These are phyloP conservation scores for Alternaria rosae DNA, from an alignment of 2,329 filamentous ascomycete species.

Conservation along the genomic window DNA sequence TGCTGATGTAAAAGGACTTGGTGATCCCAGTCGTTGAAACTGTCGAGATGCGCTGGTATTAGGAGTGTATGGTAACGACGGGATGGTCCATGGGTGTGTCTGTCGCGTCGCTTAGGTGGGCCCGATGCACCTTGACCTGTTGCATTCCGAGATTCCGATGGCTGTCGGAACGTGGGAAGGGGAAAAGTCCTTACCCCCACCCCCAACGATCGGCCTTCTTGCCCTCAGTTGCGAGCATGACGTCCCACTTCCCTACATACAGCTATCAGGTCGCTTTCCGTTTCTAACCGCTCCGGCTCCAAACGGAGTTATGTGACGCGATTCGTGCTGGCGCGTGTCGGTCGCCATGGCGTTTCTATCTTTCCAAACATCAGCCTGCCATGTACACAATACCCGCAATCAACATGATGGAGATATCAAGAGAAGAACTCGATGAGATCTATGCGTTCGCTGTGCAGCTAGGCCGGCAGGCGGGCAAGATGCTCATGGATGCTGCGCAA, in stretches of 20 bases:
- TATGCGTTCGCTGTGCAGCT: conserved; percentile 75
- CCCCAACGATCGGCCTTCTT: conserved; percentile 4
- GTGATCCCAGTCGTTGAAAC: background rate
- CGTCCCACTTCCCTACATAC: background rate
- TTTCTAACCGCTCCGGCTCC: conserved; percentile 12
- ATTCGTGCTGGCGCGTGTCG: background rate
- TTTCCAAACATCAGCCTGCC: background rate
- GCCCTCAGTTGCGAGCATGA: background rate
- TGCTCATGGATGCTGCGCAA: conserved; percentile 71
- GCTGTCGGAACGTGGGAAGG: conserved; percentile 4
- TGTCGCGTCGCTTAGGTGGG: background rate
- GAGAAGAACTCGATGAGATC: conserved; percentile 66
- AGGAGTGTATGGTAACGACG: background rate
- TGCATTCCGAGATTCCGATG: conserved; percentile 12
- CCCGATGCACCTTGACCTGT: background rate
- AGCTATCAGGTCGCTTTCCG: background rate
- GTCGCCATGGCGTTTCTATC: background rate
- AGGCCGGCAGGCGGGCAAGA: conserved; percentile 72
- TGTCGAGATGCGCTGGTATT: background rate
- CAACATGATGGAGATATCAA: conserved; percentile 36
- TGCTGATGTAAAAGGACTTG: background rate
- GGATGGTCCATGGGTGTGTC: background rate
- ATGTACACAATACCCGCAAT: background rate
- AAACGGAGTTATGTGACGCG: conserved; percentile 1
- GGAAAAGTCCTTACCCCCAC: conserved; percentile 18